Conservation (phyloP, 345 rosid species). For the Brassica carinata region DNA sequence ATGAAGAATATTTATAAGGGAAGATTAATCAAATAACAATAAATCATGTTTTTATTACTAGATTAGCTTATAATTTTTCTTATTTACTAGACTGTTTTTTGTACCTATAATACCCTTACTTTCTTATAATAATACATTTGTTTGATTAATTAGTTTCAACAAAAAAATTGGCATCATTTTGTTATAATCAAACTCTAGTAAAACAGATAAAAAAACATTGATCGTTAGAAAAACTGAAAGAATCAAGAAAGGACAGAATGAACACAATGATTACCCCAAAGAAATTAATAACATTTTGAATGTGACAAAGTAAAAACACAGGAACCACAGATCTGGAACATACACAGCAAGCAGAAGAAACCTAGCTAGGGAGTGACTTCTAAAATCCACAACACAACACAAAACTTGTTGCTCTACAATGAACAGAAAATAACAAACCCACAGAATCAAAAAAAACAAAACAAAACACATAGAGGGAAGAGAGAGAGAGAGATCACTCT, state of each 20-base stretch:
- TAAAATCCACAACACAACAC: slow-evolving; percentile 56
- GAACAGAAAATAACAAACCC: not conserved
- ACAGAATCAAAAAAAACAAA: slow-evolving; percentile 21
- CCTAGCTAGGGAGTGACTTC: slow-evolving; percentile 12
- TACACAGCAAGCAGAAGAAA: slow-evolving; percentile 43
- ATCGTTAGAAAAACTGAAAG: slow-evolving; percentile 6
- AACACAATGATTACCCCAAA: slow-evolving; percentile 9
- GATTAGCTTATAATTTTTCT: too few relatives aligned
- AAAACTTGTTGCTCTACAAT: slow-evolving; percentile 40
- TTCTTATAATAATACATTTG: too few relatives aligned
- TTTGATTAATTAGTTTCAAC: not conserved
- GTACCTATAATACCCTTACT: too few relatives aligned
- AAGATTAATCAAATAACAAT: too few relatives aligned
- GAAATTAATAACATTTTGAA: not conserved
- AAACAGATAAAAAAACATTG: not conserved
- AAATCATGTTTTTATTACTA: too few relatives aligned
- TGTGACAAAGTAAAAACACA: not conserved
- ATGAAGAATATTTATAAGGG: too few relatives aligned
- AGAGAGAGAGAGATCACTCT: slow-evolving; percentile 17
- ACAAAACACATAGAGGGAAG: not conserved
- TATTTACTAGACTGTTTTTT: too few relatives aligned
- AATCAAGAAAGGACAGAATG: not conserved
- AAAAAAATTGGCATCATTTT: not conserved
- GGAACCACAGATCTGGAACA: slow-evolving; percentile 60
- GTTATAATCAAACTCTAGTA: slow-evolving; percentile 10